phyloP scores from a whole-genome alignment of 2,329 filamentous ascomycete genomes.

The Aspergillus melleus region DNA sequence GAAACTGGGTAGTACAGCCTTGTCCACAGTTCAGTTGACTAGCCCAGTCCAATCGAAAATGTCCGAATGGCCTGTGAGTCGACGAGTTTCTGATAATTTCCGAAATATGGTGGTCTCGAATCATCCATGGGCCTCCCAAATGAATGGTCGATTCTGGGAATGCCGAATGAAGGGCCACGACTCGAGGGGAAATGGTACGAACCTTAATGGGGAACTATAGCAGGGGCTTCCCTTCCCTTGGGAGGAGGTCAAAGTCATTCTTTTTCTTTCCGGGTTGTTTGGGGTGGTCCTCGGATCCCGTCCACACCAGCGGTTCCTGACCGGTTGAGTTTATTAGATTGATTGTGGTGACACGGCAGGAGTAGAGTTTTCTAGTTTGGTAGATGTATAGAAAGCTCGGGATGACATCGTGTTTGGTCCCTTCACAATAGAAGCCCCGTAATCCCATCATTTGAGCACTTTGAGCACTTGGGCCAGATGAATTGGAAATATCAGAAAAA shows the following conservation, averaged over 20 bases:
- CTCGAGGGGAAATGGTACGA: conserved; percentile 6
- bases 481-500: not conserved
- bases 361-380: not conserved
- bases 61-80: not conserved
- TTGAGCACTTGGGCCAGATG: not conserved
- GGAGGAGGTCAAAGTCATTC: not conserved
- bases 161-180: conserved; percentile 3
- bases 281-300: conserved; percentile 1
- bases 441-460: not conserved
- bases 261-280: not conserved
- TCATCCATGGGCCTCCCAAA: not conserved
- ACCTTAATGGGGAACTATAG: conserved; percentile 14
- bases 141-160: conserved; percentile 1
- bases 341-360: not conserved
- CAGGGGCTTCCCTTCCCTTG: conserved; percentile 4
- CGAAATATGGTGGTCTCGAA: conserved; percentile 17
- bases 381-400: not conserved
- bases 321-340: not conserved
- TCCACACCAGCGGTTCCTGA: conserved; percentile 5
- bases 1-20: no score
- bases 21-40: not conserved
- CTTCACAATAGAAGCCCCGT: no score
- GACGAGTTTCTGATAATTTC: conserved; percentile 14
- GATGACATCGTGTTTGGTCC: not conserved
- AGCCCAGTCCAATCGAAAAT: conserved; percentile 1